These are phyloP conservation scores for Tripterygium wilfordii DNA, from an alignment of 177 flowering plant species.

Conservation along the genomic window DNA sequence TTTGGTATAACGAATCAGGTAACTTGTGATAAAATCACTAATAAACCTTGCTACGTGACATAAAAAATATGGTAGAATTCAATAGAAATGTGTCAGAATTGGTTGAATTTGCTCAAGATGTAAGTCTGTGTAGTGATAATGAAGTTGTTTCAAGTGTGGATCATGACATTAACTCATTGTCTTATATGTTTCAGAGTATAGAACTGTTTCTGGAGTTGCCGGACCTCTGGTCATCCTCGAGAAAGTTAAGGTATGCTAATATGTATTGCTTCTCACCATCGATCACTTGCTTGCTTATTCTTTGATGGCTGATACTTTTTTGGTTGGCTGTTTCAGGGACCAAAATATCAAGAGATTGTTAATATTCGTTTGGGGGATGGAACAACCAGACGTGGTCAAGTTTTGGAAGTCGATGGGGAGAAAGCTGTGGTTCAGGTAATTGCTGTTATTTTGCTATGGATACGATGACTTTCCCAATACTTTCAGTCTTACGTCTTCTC, in stretches of 20 bases:
- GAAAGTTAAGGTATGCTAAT: conserved; percentile 77
- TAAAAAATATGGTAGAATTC: too few species aligned
- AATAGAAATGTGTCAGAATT: too few species aligned
- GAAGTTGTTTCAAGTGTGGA: background rate
- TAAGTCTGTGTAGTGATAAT: background rate
- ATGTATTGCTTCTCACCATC: background rate
- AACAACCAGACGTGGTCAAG: conserved; percentile 90
- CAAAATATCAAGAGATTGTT: conserved; percentile 95
- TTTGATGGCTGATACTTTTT: background rate
- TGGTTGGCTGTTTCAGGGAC: conserved; percentile 57
- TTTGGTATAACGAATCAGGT: conserved; percentile 6
- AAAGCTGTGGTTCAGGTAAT: conserved; percentile 97
- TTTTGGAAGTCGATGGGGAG: conserved; percentile 97
- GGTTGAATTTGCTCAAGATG: conserved; percentile 13
- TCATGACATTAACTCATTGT: too few species aligned
- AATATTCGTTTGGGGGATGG: conserved; percentile 97
- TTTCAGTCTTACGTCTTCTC: too few species aligned
- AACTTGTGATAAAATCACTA: too few species aligned
- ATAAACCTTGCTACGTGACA: too few species aligned
- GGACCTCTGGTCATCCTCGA: conserved; percentile 98
- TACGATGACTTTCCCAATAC: too few species aligned
- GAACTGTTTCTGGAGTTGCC: conserved; percentile 98
- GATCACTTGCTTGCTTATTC: background rate
- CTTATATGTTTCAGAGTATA: conserved; percentile 93
- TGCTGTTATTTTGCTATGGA: too few species aligned